Conservation (phyloP, 148 eudicot genomes). For the Simmondsia chinensis region DNA sequence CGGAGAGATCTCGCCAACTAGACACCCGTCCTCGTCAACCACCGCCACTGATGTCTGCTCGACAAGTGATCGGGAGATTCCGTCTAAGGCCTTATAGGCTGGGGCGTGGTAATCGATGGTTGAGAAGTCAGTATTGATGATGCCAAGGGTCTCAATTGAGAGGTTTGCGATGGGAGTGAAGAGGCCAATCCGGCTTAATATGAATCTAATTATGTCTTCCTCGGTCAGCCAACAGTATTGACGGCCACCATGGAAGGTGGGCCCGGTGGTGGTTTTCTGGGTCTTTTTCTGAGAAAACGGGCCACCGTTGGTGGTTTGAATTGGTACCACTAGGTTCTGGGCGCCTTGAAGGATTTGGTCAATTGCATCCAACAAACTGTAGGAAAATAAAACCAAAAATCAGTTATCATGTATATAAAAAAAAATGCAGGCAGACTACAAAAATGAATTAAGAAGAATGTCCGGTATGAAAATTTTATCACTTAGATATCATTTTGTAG, state of each 20-base stretch:
- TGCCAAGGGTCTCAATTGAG: conserved; percentile 46
- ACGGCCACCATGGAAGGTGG: conserved; percentile 32
- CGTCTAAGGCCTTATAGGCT: conserved; percentile 33
- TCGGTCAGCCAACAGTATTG: conserved; percentile 83
- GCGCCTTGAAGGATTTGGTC: conserved; percentile 66
- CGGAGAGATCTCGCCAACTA: conserved; percentile 80
- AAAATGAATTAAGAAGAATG: too few relatives aligned
- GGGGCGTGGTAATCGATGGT: conserved; percentile 45
- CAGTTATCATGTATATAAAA: background rate
- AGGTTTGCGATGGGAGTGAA: conserved; percentile 48
- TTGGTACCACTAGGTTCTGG: conserved; percentile 71
- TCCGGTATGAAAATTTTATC: too few relatives aligned
- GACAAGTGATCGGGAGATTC: conserved; percentile 30
- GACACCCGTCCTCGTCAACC: conserved; percentile 36
- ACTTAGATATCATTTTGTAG: too few relatives aligned
- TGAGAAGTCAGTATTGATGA: conserved; percentile 34
- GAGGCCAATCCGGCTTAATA: conserved; percentile 55
- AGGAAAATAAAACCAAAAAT: conserved; percentile 1
- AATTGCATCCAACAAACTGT: conserved; percentile 75
- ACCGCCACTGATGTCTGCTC: conserved; percentile 63
- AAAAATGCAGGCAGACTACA: too few relatives aligned
- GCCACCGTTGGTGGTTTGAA: conserved; percentile 21
- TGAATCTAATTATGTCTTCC: conserved; percentile 72
- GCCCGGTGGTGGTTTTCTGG: conserved; percentile 6
- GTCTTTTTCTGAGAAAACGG: conserved; percentile 26